These are phyloP conservation scores for Nicotiana rustica DNA, from an alignment of 305 asterid genomes.

Conservation along the genomic window DNA sequence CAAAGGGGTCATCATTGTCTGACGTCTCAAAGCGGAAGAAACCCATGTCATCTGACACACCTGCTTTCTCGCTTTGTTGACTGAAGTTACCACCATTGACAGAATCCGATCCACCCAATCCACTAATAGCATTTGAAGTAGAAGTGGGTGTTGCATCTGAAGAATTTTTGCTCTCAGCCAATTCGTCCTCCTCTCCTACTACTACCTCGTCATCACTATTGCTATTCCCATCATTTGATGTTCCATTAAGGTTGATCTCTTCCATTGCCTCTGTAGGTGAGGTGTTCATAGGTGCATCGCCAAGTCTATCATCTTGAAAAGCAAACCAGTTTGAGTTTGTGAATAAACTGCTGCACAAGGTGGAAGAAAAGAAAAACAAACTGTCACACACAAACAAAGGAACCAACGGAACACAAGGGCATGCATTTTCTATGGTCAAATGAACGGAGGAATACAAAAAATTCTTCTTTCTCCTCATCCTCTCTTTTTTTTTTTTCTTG, in stretches of 20 bases:
- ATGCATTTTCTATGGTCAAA: neutral
- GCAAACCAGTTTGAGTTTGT: conserved; percentile 99
- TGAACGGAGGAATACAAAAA: too few relatives aligned
- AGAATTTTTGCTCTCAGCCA: conserved; percentile 48
- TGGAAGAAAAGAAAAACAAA: neutral
- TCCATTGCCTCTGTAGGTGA: conserved; percentile 68
- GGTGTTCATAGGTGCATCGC: conserved; percentile 54
- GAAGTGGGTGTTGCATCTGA: conserved; percentile 51
- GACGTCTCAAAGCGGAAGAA: conserved; percentile 76
- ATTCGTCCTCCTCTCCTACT: conserved; percentile 67
- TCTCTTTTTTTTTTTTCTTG: neutral
- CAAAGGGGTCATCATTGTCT: conserved; percentile 77
- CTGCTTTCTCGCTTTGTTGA: conserved; percentile 43
- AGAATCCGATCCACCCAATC: conserved; percentile 45
- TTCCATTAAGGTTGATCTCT: conserved; percentile 65
- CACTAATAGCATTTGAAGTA: conserved; percentile 46
- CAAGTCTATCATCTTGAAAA: conserved; percentile 80
- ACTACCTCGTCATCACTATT: conserved; percentile 87
- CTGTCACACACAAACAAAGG: conserved; percentile 16
- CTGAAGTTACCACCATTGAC: conserved; percentile 35
- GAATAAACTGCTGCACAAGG: conserved; percentile 73
- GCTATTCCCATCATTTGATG: conserved; percentile 59
- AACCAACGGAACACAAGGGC: neutral
- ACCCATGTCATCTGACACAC: conserved; percentile 55
- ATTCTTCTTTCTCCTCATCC: neutral